These are phyloP conservation scores for Staphylotrichum longicolle DNA, from an alignment of 495 filamentous ascomycete species.

Conservation along the genomic window DNA sequence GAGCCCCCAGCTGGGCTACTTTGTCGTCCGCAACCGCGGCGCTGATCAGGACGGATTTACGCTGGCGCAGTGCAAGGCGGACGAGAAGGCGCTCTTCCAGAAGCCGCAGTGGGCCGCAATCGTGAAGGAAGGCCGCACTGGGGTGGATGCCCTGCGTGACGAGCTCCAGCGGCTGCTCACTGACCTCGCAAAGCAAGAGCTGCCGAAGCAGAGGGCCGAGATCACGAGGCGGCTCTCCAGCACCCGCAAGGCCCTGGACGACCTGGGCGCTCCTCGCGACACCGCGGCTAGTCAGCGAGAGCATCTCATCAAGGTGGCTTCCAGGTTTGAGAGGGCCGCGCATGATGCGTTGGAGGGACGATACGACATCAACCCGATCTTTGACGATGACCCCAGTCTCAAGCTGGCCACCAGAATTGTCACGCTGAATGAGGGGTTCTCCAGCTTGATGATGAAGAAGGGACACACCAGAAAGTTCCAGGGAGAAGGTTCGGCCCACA, in stretches of 20 bases:
- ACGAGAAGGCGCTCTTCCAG: conserved; percentile 43
- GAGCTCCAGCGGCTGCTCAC: conserved; percentile 47
- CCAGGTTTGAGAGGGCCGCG: conserved; percentile 15
- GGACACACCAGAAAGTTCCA: conserved; percentile 46
- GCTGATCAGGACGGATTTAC: conserved; percentile 32
- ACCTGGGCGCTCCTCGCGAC: conserved; percentile 46
- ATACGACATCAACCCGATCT: conserved; percentile 43
- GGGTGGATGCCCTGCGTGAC: conserved; percentile 47
- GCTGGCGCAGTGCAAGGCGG: conserved; percentile 27
- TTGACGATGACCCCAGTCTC: conserved; percentile 34
- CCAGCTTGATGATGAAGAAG: conserved; percentile 34
- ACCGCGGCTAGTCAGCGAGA: conserved; percentile 29
- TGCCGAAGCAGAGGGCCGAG: conserved; percentile 50
- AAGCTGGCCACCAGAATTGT: conserved; percentile 49
- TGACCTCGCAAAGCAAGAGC: conserved; percentile 50
- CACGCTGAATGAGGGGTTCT: conserved; percentile 43
- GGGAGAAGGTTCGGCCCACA: no score
- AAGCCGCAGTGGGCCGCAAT: conserved; percentile 47
- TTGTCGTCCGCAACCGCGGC: conserved; percentile 56
- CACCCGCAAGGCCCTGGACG: conserved; percentile 34
- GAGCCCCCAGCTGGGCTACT: conserved; percentile 53
- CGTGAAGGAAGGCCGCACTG: conserved; percentile 42
- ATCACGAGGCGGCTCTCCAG: conserved; percentile 41
- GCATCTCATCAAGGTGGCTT: conserved; percentile 17
- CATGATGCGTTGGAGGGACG: conserved; percentile 30